Base-by-base conservation (phyloP, 1,284 basidiomycete genomes). In the Neolentinus lepideus region DNA sequence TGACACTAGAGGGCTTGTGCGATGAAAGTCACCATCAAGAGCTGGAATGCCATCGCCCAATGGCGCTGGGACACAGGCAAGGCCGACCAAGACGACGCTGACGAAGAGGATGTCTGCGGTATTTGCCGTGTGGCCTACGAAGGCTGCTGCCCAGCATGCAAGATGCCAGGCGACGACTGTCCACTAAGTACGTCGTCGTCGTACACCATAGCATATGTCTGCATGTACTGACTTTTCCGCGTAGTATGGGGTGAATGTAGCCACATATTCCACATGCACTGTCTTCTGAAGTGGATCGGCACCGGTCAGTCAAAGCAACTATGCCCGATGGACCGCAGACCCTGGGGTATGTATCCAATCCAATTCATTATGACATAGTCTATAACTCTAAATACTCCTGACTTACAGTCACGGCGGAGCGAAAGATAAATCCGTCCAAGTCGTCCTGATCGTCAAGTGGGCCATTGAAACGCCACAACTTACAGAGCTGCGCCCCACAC, bases 211-310 rank as follows among this genome's bases (percentile, higher is more conserved):
- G 29, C n/a, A 36, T 38, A 51, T 16, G 14, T 27, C 52, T 14
- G 55, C 26, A 8, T 27, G 3, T 46, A 6, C 48, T 31, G 50
- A 38, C 12, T 11, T 29, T n/a, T 25, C 31, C 56, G 14, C 25
- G 21, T 60, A 95, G 94, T 97, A 56, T 97, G 93, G 92, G 94
- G 94, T 25, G 88, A 95, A 72, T 98, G 94, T 66, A 92, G 86
- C 4, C 94, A 97, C 68, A 85, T 96, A 56, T 95, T 94, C 67
- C 93, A 95, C 69, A 92, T 94, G 91, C 92, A 95, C 70, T 97
- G 94, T 71, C 73, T 98, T 12, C 78, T 95, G 61, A 96, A 96
- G 69, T 98, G 94, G 94, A 84, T 97, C 58, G 85, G 94, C 92
- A 0, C 78, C 86, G 2, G 82, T 88, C 14, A 31, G 29, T 92